Base-by-base conservation (phyloP, 116 monocot species). In the Iris pallida region DNA sequence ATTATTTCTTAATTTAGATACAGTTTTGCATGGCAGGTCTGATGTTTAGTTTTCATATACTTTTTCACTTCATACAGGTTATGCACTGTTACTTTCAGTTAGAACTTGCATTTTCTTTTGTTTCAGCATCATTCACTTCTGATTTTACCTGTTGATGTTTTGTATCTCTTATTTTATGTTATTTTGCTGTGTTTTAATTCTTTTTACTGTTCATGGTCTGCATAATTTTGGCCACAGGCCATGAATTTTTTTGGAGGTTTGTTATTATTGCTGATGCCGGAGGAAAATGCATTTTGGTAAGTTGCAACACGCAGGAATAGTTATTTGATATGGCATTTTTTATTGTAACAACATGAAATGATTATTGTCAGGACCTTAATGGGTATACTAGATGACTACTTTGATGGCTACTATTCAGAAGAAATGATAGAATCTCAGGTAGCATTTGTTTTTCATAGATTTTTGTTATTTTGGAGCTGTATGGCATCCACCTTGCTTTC, bases 401-500 rank as follows among this genome's bases (percentile, higher is more conserved):
- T 96, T 79, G 87, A 96, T 73, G 96, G 92, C 40, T 96, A 91
- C 61, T 96, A 96, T 73, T 80, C 91, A 9, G 96, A 95, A 61
- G 91, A 96, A 83, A 96, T 96, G 96, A 96, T 91, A 65, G 96
- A 96, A 73, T 89, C 89, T 70, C 96, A 92, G 96, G 96, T 96
- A 73, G 79, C 16, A 8, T 67, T n/a, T 61, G 5, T 72, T 7
- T 15, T 46, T 7, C 63, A 17, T 30, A 47, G 30, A 30, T 30
- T 30, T 30, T 61, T 61, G 43, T 45, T 61, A 43, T 45, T 19
- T 63, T 19, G 8, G 47, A 58, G 6, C 47, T 42, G 41, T 54
- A 8, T 51, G 51, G 11, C 41, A 16, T 16, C 6, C 67, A 63
- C 13, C 47, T 63, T 63, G 8, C 20, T 5, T 17, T 49, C 18